Evolutionary conservation across 2,329 filamentous ascomycete species (phyloP).

Genomic region (Triangularia setosa): DNA sequence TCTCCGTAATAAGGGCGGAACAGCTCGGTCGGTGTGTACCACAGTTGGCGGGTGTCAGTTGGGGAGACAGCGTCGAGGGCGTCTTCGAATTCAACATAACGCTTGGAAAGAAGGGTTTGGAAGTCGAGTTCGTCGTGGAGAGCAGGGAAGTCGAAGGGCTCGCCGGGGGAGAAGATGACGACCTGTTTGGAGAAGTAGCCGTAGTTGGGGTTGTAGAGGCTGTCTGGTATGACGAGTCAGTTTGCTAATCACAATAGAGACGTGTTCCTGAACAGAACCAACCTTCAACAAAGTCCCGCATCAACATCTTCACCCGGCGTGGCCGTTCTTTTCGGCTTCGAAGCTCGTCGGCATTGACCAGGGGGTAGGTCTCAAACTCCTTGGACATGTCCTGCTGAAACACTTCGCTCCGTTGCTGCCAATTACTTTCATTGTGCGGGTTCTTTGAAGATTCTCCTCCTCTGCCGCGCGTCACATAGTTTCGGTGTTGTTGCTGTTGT

Average conservation of each 20-base stretch:
- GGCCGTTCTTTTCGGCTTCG: constrained; percentile 71
- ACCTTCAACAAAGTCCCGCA: constrained; percentile 97
- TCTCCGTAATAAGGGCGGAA: constrained; percentile 97
- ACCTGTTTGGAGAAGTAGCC: constrained; percentile 96
- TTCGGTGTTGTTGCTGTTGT: constrained; percentile 18
- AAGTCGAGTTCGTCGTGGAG: constrained; percentile 86
- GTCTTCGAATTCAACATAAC: constrained; percentile 90
- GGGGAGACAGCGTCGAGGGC: constrained; percentile 71
- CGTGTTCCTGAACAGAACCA: constrained; percentile 22
- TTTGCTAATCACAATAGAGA: background rate
- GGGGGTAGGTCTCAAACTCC: constrained; percentile 78
- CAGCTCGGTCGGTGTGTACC: constrained; percentile 97
- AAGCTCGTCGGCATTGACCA: constrained; percentile 78
- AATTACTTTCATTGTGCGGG: constrained; percentile 59
- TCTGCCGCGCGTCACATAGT: constrained; percentile 17
- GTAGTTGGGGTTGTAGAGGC: constrained; percentile 89
- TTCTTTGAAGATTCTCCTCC: constrained; percentile 25
- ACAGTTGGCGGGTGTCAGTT: constrained; percentile 76
- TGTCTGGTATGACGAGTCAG: constrained; percentile 55
- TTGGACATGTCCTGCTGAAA: constrained; percentile 72
- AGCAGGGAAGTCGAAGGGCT: constrained; percentile 81
- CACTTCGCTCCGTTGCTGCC: constrained; percentile 78
- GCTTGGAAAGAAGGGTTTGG: constrained; percentile 67
- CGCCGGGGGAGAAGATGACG: constrained; percentile 89
- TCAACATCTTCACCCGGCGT: constrained; percentile 89